Evolutionary conservation across 345 rosid species (phyloP).

Genomic region (Murraya koenigii): DNA sequence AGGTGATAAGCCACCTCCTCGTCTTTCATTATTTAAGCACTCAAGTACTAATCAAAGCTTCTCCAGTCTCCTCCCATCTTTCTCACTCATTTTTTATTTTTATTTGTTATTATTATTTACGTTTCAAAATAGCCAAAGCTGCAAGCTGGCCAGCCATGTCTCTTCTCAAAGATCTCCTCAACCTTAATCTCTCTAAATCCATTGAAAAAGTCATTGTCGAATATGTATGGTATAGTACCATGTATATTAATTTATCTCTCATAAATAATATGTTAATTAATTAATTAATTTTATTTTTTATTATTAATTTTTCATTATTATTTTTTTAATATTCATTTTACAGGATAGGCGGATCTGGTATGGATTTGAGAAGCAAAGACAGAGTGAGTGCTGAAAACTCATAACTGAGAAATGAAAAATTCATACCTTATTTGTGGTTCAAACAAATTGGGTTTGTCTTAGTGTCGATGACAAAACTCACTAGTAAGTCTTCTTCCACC

Average conservation of each 20-base stretch:
- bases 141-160: slow-evolving; percentile 54
- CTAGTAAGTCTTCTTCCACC: too few species aligned
- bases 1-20: background rate
- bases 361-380: slow-evolving; percentile 78
- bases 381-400: slow-evolving; percentile 30
- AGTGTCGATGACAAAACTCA: too few species aligned
- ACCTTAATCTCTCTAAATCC: slow-evolving; percentile 53
- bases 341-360: slow-evolving; percentile 81
- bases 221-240: slow-evolving; percentile 53
- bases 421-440: too few species aligned
- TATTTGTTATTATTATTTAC: too few species aligned
- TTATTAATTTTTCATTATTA: background rate
- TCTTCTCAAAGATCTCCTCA: slow-evolving; percentile 56
- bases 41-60: background rate
- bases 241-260: too few species aligned
- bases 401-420: background rate
- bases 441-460: too few species aligned
- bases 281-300: too few species aligned
- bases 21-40: background rate
- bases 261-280: too few species aligned
- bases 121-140: background rate
- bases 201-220: slow-evolving; percentile 74
- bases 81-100: background rate
- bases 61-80: background rate
- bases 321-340: background rate